Percentiles rank a stretch among this genome's conserved stretches.
Evolutionary conservation across 1,284 basidiomycete species (phyloP).

Genomic region (Entoloma clypeatum): DNA sequence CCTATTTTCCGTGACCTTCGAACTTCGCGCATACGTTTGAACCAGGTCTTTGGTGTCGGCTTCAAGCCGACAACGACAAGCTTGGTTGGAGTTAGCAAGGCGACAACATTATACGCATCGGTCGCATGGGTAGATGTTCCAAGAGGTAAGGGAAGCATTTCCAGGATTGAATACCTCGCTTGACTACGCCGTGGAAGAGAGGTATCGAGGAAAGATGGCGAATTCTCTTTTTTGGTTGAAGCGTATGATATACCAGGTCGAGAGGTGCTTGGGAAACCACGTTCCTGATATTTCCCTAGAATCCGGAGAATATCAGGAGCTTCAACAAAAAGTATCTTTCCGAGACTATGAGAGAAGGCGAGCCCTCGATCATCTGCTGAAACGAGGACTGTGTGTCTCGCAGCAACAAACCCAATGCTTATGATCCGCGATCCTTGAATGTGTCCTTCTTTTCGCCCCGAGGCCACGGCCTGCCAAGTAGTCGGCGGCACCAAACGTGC

Average conservation of each 20-base stretch:
- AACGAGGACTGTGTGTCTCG: slow-evolving; percentile 90
- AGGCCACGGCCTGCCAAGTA: slow-evolving; percentile 58
- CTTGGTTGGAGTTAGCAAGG: slow-evolving; percentile 87
- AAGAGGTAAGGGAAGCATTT: slow-evolving; percentile 80
- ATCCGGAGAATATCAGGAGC: slow-evolving; percentile 94
- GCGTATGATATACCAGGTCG: slow-evolving; percentile 13
- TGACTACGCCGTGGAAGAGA: slow-evolving; percentile 37
- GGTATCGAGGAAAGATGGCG: slow-evolving; percentile 15
- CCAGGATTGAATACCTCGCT: slow-evolving; percentile 64
- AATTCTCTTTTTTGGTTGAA: slow-evolving; percentile 10
- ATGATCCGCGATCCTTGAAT: slow-evolving; percentile 82
- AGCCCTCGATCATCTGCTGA: slow-evolving; percentile 90
- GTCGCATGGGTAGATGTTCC: slow-evolving; percentile 74
- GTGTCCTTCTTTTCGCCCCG: slow-evolving; percentile 93
- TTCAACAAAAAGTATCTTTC: slow-evolving; percentile 93
- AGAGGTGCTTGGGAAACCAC: slow-evolving; percentile 28
- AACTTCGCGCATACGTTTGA: slow-evolving; percentile 65
- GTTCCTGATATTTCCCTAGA: slow-evolving; percentile 84
- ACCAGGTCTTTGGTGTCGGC: slow-evolving; percentile 92
- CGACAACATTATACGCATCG: slow-evolving; percentile 82
- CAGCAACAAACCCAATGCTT: slow-evolving; percentile 88
- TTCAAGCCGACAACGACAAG: slow-evolving; percentile 92
- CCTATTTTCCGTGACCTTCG: slow-evolving; percentile 38
- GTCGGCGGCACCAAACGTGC: slow-evolving; percentile 74
- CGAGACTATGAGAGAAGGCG: slow-evolving; percentile 94